Evolutionary conservation across 306 rosid genomes (phyloP).

Genomic region (Inga laurina): DNA sequence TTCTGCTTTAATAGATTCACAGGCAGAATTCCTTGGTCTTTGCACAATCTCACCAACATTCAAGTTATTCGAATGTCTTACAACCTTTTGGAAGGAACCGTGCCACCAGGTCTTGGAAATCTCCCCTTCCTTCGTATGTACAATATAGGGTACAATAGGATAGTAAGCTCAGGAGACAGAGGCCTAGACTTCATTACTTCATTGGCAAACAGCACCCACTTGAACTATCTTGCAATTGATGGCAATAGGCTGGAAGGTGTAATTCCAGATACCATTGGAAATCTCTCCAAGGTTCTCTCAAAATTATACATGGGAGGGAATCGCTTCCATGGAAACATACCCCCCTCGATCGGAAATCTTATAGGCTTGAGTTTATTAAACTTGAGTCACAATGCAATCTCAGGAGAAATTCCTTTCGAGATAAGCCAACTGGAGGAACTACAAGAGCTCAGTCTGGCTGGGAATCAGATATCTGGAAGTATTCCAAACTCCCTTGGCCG

Average conservation of each 20-base stretch:
- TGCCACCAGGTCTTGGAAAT: slow-evolving; percentile 80
- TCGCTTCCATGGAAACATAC: slow-evolving; percentile 60
- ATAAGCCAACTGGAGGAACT: slow-evolving; percentile 55
- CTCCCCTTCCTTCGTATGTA: slow-evolving; percentile 39
- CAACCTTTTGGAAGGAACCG: slow-evolving; percentile 60
- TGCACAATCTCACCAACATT: slow-evolving; percentile 70
- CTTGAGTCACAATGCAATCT: slow-evolving; percentile 54
- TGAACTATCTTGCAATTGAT: slow-evolving; percentile 54
- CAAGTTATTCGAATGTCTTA: slow-evolving; percentile 47
- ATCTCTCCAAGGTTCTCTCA: slow-evolving; percentile 60
- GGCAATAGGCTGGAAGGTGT: slow-evolving; percentile 61
- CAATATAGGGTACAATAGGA: slow-evolving; percentile 62
- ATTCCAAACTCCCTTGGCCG: slow-evolving; percentile 66
- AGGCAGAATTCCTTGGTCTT: slow-evolving; percentile 59
- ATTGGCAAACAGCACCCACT: slow-evolving; percentile 59
- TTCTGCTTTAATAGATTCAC: slow-evolving; percentile 38
- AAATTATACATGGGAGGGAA: slow-evolving; percentile 68
- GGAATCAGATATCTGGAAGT: slow-evolving; percentile 52
- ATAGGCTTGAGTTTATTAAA: slow-evolving; percentile 57
- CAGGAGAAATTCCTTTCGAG: slow-evolving; percentile 67
- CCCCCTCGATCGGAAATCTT: slow-evolving; percentile 61
- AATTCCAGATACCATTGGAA: slow-evolving; percentile 69
- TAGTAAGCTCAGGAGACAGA: slow-evolving; percentile 43
- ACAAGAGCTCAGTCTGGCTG: slow-evolving; percentile 46
- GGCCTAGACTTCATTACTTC: slow-evolving; percentile 63